phyloP scores from a whole-genome alignment of 2,329 filamentous ascomycete genomes.

The Talaromyces sp. region DNA sequence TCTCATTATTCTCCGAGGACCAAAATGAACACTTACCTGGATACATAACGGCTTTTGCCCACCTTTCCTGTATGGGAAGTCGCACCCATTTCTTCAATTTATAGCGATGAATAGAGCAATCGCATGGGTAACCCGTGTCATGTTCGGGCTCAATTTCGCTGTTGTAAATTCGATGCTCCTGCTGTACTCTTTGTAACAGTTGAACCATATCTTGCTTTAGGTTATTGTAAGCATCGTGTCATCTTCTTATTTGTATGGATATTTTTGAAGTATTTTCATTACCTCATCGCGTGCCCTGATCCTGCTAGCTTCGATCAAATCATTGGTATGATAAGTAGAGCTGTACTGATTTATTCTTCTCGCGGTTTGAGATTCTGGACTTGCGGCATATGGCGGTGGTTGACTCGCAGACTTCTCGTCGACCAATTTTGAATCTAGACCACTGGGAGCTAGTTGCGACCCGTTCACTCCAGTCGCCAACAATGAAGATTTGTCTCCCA shows the following conservation, averaged over 20 bases:
- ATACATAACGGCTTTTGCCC: constrained; percentile 49
- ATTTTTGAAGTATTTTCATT: neutral
- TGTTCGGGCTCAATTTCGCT: constrained; percentile 49
- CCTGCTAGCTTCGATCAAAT: constrained; percentile 38
- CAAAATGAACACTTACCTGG: constrained; percentile 41
- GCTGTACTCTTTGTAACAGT: constrained; percentile 40
- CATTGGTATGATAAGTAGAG: constrained; percentile 32
- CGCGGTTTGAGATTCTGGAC: neutral
- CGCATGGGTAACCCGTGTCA: constrained; percentile 40
- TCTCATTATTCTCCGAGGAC: constrained; percentile 9
- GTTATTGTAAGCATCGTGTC: neutral
- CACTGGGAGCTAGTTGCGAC: neutral
- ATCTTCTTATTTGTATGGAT: neutral
- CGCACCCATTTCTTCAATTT: constrained; percentile 36
- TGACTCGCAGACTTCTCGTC: neutral
- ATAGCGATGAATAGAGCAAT: constrained; percentile 43
- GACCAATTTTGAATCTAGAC: neutral
- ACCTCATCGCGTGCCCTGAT: constrained; percentile 42
- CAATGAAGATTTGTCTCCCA: neutral
- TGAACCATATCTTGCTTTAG: constrained; percentile 46
- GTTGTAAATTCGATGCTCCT: constrained; percentile 43
- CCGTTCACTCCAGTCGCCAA: neutral
- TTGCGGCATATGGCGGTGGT: neutral
- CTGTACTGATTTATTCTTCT: neutral
- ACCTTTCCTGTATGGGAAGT: constrained; percentile 39